Conservation (phyloP, 106 monocot genomes). For the Iris macrosiphon region DNA sequence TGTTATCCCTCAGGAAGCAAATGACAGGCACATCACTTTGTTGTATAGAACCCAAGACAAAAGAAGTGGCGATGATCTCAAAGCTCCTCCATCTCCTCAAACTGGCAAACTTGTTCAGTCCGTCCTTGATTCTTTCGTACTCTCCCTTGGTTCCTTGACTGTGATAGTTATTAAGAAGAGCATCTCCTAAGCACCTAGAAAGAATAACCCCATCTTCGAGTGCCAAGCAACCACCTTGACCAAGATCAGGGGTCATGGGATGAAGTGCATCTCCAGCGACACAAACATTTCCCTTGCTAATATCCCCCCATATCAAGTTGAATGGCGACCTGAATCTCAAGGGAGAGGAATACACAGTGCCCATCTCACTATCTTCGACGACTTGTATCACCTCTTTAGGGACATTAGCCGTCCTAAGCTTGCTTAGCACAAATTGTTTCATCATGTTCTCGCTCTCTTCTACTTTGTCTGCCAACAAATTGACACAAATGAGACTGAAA, state of each 20-base stretch:
- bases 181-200: slow-evolving; percentile 48
- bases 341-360: slow-evolving; percentile 39
- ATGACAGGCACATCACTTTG: slow-evolving; percentile 23
- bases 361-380: slow-evolving; percentile 40
- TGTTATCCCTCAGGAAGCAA: slow-evolving; percentile 49
- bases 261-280: slow-evolving; percentile 79
- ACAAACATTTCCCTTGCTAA: slow-evolving; percentile 42
- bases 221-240: slow-evolving; percentile 72
- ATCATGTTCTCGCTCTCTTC: slow-evolving; percentile 18
- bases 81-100: slow-evolving; percentile 72
- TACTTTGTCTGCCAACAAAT: slow-evolving; percentile 23
- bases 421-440: slow-evolving; percentile 24
- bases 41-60: slow-evolving; percentile 40
- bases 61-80: slow-evolving; percentile 35
- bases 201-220: slow-evolving; percentile 68
- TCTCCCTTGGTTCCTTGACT: slow-evolving; percentile 4
- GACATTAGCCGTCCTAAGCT: slow-evolving; percentile 23
- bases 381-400: slow-evolving; percentile 25
- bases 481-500: no score
- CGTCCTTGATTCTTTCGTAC: slow-evolving; percentile 24
- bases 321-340: slow-evolving; percentile 47
- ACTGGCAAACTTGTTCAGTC: slow-evolving; percentile 42
- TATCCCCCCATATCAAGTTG: slow-evolving; percentile 33
- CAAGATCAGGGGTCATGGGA: slow-evolving; percentile 80
- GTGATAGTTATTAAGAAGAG: background rate